Evolutionary conservation across 2,329 filamentous ascomycete species (phyloP).

Genomic region (Chaetomium strumarium): DNA sequence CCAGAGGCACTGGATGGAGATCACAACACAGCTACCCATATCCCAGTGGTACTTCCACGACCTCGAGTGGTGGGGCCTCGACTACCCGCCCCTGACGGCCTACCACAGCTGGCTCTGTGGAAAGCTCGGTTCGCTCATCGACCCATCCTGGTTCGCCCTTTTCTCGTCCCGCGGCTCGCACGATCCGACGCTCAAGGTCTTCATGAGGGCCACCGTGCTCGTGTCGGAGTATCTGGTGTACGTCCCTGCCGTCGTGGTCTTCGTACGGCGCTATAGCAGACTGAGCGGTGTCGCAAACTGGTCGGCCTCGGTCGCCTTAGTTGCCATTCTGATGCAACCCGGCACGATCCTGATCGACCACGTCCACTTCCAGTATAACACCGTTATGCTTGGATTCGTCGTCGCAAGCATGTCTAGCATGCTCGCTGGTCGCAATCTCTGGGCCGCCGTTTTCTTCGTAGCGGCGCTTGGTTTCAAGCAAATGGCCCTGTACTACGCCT

Average conservation of each 20-base stretch:
- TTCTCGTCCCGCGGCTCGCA: constrained; percentile 76
- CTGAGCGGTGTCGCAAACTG: constrained; percentile 72
- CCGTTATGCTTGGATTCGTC: constrained; percentile 92
- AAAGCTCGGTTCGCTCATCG: constrained; percentile 71
- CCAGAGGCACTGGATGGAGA: constrained; percentile 97
- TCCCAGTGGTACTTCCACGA: constrained; percentile 99
- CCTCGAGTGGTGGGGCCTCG: constrained; percentile 92
- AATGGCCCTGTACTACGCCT: constrained; percentile 97
- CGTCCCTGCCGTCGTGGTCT: constrained; percentile 77
- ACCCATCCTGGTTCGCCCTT: constrained; percentile 83
- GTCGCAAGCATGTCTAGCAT: constrained; percentile 84
- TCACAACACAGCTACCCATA: constrained; percentile 81
- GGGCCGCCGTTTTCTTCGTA: constrained; percentile 92
- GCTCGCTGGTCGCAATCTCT: constrained; percentile 74
- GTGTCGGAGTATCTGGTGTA: constrained; percentile 88
- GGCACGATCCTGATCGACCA: constrained; percentile 88
- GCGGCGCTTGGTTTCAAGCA: constrained; percentile 95
- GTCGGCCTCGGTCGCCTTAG: constrained; percentile 78
- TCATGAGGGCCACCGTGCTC: constrained; percentile 90
- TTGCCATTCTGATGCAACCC: constrained; percentile 88
- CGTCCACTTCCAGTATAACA: constrained; percentile 96
- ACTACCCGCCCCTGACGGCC: constrained; percentile 94
- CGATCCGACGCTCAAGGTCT: constrained; percentile 76
- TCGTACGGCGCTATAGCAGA: constrained; percentile 73
- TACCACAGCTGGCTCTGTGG: constrained; percentile 98